These are phyloP conservation scores for Linnemannia schmuckeri DNA, from an alignment of 192 early-diverging fungal genomes.

Conservation along the genomic window DNA sequence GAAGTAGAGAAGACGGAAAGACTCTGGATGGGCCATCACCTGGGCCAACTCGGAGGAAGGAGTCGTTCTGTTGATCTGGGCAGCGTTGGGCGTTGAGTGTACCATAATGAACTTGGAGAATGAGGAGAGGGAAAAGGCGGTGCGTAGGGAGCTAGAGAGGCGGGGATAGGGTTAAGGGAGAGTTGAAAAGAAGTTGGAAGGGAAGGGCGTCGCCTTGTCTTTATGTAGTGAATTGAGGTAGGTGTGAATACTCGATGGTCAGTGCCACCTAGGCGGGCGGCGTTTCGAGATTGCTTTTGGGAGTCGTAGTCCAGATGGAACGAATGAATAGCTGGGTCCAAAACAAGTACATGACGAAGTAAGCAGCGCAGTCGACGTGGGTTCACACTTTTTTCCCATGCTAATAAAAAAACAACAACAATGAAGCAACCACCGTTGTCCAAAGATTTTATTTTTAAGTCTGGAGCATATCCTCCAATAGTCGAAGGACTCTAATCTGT, in stretches of 20 bases:
- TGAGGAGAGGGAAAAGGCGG: background rate
- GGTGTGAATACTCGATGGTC: background rate
- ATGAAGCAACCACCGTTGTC: background rate
- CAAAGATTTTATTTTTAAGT: background rate
- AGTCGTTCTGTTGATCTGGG: background rate
- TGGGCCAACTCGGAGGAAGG: background rate
- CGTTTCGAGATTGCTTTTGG: too few relatives aligned
- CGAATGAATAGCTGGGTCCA: too few relatives aligned
- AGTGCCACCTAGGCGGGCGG: background rate
- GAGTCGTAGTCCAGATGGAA: too few relatives aligned
- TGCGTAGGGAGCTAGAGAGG: background rate
- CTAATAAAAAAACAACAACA: background rate
- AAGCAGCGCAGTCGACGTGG: background rate
- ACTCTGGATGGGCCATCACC: constrained; percentile 11
- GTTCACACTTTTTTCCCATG: background rate
- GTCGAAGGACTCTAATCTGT: constrained; percentile 41
- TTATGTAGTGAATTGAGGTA: background rate
- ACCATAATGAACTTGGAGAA: background rate
- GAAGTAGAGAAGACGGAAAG: constrained; percentile 25
- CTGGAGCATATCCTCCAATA: constrained; percentile 47
- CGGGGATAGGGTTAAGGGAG: background rate
- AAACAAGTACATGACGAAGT: background rate
- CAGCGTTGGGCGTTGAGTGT: background rate
- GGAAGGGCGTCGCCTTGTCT: background rate
- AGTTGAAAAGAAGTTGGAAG: too few relatives aligned